Evolutionary conservation across 768 basidiomycete genomes (phyloP).

Genomic region (Macrolepiota fuliginosa): DNA sequence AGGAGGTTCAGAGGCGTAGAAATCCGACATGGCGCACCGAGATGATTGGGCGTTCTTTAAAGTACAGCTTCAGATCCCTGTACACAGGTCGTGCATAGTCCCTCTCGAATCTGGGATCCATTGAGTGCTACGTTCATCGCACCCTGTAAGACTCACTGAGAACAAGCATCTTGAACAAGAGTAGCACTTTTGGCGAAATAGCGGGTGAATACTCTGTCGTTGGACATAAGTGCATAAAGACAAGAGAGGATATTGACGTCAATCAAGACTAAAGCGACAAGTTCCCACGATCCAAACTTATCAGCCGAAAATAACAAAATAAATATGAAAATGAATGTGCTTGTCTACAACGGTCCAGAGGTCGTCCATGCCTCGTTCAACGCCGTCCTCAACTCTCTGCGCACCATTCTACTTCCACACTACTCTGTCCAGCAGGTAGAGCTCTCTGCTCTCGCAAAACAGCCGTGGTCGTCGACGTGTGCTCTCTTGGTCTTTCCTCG

Average conservation of each 20-base stretch:
- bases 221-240: not conserved
- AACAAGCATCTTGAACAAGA: not conserved
- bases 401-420: conserved; percentile 11
- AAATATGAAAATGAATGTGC: conserved; percentile 15
- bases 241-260: not conserved
- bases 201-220: not conserved
- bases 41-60: conserved; percentile 6
- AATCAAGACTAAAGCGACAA: not conserved
- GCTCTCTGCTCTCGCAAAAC: conserved; percentile 12
- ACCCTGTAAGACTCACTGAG: not conserved
- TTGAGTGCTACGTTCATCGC: not conserved
- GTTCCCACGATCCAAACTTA: not conserved
- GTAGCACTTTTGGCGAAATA: conserved; percentile 7
- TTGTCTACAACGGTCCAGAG: conserved; percentile 19
- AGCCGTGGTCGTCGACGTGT: conserved; percentile 17
- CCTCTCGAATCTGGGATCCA: not conserved
- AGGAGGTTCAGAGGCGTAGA: not conserved
- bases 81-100: conserved; percentile 10
- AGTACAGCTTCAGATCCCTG: conserved; percentile 2
- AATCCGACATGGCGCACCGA: not conserved
- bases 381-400: conserved; percentile 13
- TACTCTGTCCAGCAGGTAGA: conserved; percentile 16
- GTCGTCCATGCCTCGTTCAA: conserved; percentile 15
- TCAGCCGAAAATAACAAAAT: not conserved
- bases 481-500: conserved; percentile 17